Conservation (phyloP, 2,329 filamentous ascomycete genomes). For the Sodiomyces alkalinus region DNA sequence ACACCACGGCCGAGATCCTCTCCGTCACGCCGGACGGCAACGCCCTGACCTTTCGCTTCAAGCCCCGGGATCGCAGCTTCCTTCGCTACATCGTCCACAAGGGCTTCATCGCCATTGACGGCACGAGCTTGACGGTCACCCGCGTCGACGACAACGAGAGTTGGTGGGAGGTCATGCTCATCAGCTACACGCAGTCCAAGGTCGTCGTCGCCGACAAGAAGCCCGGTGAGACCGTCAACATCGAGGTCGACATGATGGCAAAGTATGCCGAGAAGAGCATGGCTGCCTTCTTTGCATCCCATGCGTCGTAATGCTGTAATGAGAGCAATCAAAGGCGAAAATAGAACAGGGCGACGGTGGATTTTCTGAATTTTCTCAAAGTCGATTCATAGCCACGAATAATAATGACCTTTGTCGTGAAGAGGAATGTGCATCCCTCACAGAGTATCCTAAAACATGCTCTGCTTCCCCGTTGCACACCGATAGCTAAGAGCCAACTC, state of each 20-base stretch:
- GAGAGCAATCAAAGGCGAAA: too few species aligned
- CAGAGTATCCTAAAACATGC: background rate
- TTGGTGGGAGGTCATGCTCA: conserved; percentile 96
- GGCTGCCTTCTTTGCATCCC: conserved; percentile 69
- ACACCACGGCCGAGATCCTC: conserved; percentile 67
- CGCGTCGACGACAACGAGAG: conserved; percentile 63
- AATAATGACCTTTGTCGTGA: too few species aligned
- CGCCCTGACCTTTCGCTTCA: conserved; percentile 72
- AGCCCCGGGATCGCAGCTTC: conserved; percentile 52
- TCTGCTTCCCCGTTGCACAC: too few species aligned
- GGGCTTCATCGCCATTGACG: conserved; percentile 87
- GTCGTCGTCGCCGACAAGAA: conserved; percentile 70
- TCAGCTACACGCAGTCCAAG: conserved; percentile 88
- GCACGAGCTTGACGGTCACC: conserved; percentile 86
- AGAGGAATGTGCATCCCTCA: background rate
- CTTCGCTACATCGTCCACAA: conserved; percentile 89
- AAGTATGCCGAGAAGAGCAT: conserved; percentile 89
- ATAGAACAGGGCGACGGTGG: too few species aligned
- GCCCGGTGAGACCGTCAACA: conserved; percentile 69
- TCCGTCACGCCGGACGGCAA: conserved; percentile 71
- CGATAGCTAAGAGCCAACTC: too few species aligned
- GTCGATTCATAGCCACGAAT: too few species aligned
- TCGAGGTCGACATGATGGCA: conserved; percentile 80
- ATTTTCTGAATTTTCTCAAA: too few species aligned
- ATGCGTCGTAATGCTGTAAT: too few species aligned